Evolutionary conservation across 805 yeast genomes (phyloP), one percentile per base, ranked within the genome.

Genomic region (Torulaspora delbrueckii): DNA sequence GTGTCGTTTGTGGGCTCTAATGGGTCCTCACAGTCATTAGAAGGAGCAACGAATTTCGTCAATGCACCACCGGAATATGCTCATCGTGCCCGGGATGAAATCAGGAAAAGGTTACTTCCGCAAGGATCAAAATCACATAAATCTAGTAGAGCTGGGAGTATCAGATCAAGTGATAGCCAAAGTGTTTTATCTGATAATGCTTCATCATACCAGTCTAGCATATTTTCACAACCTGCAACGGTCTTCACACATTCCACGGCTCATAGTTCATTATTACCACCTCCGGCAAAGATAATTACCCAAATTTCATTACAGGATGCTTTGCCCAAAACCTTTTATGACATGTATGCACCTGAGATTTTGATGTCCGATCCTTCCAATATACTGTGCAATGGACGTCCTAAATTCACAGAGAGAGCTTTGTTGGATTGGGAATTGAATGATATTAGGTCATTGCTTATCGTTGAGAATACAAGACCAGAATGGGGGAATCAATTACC

Each of bases 361-460:
- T 62, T 76, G 19, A 69, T 71, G 31, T 46, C 56, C 7, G 74
- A 74, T 46, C 71, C 76, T 7, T 49, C 58, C 6, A 58, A 58
- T 22, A 47, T 73, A 18, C 66, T 78, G 32, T 68, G 74, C 8
- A 77, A 77, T 51, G 84, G 84, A 0, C 68, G 88, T 36, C 87
- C 86, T 9, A 60, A 66, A 22, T 82, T 81, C 63, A 81, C 87
- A 0, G 76, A 75, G 50, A 68, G 88, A 43, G 78, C 76, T 12
- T 67, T 84, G 33, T 67, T 79, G 22, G 84, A 82, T 60, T 84
- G 91, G 91, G 81, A 76, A 39, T 58, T 81, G 41, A 84, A 84
- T 61, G 90, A 83, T 59, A 67, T 81, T 14, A 67, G 91, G 36
- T 80, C 88, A 1, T 62, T 83, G 24, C 65, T 84, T 30, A 79